Conservation (phyloP, 768 basidiomycete genomes). For the Cystofilobasidium capitatum region DNA sequence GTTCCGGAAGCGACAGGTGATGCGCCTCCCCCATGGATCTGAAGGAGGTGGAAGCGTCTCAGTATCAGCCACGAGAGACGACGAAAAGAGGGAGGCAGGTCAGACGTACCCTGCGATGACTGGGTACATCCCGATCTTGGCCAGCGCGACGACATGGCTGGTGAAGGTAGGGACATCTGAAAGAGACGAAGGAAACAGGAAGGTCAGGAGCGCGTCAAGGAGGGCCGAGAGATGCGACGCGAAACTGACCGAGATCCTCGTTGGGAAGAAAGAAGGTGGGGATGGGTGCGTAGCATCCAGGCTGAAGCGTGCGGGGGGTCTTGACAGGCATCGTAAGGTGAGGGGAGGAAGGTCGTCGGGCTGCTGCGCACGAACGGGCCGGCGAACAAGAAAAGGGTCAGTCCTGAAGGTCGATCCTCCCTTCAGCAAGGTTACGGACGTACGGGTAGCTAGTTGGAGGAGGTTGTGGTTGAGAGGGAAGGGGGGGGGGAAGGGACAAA, state of each 20-base stretch:
- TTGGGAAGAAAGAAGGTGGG: constrained; percentile 71
- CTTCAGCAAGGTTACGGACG: too few relatives aligned
- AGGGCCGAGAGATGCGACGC: neutral
- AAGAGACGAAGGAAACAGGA: neutral
- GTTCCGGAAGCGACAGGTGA: constrained; percentile 61
- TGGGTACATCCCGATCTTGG: constrained; percentile 58
- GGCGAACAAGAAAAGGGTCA: too few relatives aligned
- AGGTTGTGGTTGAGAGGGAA: too few relatives aligned
- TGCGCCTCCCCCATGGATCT: constrained; percentile 77
- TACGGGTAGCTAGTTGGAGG: too few relatives aligned
- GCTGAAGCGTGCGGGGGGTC: neutral
- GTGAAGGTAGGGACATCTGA: constrained; percentile 61
- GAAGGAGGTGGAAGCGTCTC: neutral
- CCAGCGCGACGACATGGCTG: constrained; percentile 55
- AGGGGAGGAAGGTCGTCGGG: too few relatives aligned
- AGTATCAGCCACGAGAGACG: neutral
- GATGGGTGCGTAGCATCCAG: constrained; percentile 57
- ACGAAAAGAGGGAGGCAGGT: neutral
- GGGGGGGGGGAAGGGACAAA: too few relatives aligned
- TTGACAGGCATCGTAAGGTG: too few relatives aligned
- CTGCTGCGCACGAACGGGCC: too few relatives aligned
- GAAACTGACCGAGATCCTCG: constrained; percentile 76
- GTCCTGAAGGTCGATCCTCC: too few relatives aligned
- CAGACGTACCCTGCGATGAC: constrained; percentile 49
- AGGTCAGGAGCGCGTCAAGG: neutral